Conservation (phyloP, 352 stramenopile genomes). For the Plasmopara muralis region DNA sequence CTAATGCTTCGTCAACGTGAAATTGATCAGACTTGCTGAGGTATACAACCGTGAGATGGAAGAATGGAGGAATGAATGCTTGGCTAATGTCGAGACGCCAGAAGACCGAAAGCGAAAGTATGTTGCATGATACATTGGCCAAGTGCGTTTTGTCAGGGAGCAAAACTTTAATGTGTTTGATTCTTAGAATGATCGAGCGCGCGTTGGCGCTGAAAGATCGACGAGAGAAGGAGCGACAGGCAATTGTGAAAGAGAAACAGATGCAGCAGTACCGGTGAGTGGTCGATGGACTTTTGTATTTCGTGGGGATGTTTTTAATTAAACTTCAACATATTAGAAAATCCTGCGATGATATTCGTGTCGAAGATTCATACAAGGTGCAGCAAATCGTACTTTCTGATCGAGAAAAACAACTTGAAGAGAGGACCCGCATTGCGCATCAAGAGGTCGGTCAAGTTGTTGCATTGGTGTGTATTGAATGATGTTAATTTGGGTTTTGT, state of each 20-base stretch:
- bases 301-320: too few species aligned
- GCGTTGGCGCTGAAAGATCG: slow-evolving; percentile 64
- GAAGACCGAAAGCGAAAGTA: slow-evolving; percentile 78
- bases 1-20: not conserved
- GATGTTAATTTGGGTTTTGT: not conserved
- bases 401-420: slow-evolving; percentile 53
- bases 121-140: not conserved
- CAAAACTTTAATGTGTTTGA: too few species aligned
- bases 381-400: slow-evolving; percentile 53
- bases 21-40: slow-evolving; percentile 40
- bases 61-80: slow-evolving; percentile 53
- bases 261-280: slow-evolving; percentile 68
- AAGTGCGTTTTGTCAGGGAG: too few species aligned
- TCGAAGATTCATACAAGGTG: slow-evolving; percentile 61
- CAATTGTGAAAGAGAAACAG: slow-evolving; percentile 65
- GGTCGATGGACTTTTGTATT: too few species aligned
- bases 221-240: slow-evolving; percentile 49
- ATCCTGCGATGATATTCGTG: slow-evolving; percentile 55
- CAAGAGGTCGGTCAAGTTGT: slow-evolving; percentile 31
- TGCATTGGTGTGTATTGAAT: not conserved
- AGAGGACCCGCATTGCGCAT: slow-evolving; percentile 34
- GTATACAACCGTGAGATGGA: slow-evolving; percentile 77
- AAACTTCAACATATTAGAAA: slow-evolving; percentile 23
- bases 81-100: slow-evolving; percentile 66
- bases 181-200: slow-evolving; percentile 61